These are phyloP conservation scores for Xerocomellus chrysenteron DNA, from an alignment of 768 basidiomycete species.

Conservation along the genomic window DNA sequence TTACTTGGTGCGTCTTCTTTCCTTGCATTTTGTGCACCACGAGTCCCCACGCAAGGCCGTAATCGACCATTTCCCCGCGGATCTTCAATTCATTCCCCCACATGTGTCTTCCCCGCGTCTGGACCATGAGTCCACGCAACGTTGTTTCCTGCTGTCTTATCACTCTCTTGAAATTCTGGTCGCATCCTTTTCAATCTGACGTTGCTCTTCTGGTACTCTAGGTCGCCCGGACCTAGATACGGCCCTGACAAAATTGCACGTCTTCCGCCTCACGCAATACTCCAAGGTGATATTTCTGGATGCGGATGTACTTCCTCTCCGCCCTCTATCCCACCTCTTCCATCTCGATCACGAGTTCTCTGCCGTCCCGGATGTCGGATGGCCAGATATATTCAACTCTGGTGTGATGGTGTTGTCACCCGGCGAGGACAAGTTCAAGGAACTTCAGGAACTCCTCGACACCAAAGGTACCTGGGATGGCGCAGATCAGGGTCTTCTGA, in stretches of 20 bases:
- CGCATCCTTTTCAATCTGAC: constrained; percentile 11
- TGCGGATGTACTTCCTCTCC: constrained; percentile 85
- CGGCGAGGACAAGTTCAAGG: constrained; percentile 76
- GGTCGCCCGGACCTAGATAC: constrained; percentile 92
- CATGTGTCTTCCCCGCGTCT: constrained; percentile 7
- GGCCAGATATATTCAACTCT: constrained; percentile 99
- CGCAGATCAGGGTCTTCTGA: constrained; percentile 96
- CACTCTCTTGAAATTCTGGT: constrained; percentile 1
- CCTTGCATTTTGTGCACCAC: constrained; percentile 4
- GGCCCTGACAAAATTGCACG: constrained; percentile 94
- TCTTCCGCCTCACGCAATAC: constrained; percentile 89
- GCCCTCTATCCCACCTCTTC: constrained; percentile 93
- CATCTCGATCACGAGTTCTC: constrained; percentile 78
- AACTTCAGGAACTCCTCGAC: constrained; percentile 67
- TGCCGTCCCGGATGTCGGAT: constrained; percentile 95
- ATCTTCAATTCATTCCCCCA: constrained; percentile 11
- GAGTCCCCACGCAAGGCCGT: neutral
- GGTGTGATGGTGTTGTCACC: constrained; percentile 89
- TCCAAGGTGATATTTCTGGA: constrained; percentile 88
- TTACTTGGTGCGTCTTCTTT: constrained; percentile 67
- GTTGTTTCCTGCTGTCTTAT: constrained; percentile 20
- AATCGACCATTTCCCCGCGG: constrained; percentile 3
- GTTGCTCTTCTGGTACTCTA: constrained; percentile 33
- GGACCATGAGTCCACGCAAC: constrained; percentile 13
- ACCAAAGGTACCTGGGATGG: constrained; percentile 93